phyloP scores from a whole-genome alignment of 805 yeast species.

The Candida gorgasii region DNA sequence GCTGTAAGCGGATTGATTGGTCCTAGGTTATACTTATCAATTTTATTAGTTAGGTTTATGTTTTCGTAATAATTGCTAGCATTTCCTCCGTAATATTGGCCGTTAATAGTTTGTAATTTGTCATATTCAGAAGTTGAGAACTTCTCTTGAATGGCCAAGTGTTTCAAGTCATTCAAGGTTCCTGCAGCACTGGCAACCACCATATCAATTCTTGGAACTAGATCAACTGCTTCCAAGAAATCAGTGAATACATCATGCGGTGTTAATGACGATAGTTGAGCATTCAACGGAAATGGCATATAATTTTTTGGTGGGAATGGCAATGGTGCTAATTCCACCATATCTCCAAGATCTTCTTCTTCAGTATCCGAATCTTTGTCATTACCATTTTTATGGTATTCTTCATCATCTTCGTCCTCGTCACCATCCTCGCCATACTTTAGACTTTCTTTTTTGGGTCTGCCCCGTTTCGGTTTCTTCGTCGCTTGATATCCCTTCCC shows the following conservation, averaged over 20 bases:
- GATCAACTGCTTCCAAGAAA: conserved; percentile 36
- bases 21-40: conserved; percentile 3
- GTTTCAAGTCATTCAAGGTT: conserved; percentile 36
- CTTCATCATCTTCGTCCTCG: neutral
- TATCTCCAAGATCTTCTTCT: conserved; percentile 4
- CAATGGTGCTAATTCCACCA: conserved; percentile 35
- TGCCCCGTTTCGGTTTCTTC: conserved; percentile 1
- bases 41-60: conserved; percentile 1
- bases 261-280: conserved; percentile 33
- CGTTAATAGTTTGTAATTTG: neutral
- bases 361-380: neutral
- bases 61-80: conserved; percentile 6
- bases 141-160: conserved; percentile 35
- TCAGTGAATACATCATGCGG: conserved; percentile 38
- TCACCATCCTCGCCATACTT: too few species aligned
- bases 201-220: conserved; percentile 44
- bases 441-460: conserved; percentile 8
- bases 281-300: conserved; percentile 45
- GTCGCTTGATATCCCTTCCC: neutral
- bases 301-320: conserved; percentile 47
- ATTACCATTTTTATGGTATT: neutral
- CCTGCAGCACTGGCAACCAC: conserved; percentile 50
- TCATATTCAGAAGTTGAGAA: conserved; percentile 23
- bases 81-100: neutral
- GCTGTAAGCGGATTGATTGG: neutral